Evolutionary conservation across 1,139 yeast genomes (phyloP), one percentile per base, ranked within the genome.

Genomic region (Petasospora fabianii): DNA sequence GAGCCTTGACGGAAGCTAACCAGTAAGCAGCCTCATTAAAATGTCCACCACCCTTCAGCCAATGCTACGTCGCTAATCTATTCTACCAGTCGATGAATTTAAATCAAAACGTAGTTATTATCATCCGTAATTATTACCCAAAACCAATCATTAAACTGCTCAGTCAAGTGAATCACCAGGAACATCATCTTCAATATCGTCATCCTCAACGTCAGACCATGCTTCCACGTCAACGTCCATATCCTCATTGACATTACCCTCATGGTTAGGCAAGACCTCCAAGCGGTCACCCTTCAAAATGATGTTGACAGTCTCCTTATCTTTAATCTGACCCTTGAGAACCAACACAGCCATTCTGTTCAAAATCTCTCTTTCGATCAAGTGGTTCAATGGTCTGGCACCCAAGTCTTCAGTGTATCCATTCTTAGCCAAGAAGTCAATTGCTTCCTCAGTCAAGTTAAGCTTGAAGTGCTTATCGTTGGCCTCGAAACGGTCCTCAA

Each of bases 381-480:
- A 75, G 57, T 98, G 79, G 73, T 92, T 94, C 66, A 92, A 75
- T 46, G 99, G 99, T 62, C 99, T 78, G 3, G 99, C 98, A 65
- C 99, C 98, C 61, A 92, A 72, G 61, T 88, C 96, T 38, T 84
- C 75, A 20, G 96, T 87, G 66, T 90, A 92, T 34, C 99, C 98
- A 55, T 88, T 70, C 53, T 74, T 71, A 53, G 90, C 78, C 50
- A 92, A 71, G 69, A 83, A 92, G 39, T 84, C 90, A 56, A 84
- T 68, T 7, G 97, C 96, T 6, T 69, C 78, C 35, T 77, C 79
- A 41, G 80, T 80, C 14, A 90, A 73, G 30, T 81, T 74, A 55
- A 94, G 75, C 24, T 72, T 69, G 54, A 90, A 72, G 42, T 77
- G 71, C 67, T 85, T 87, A 59, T 92, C 95, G 62, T 84, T 90